phyloP scores from a whole-genome alignment of 1,284 basidiomycete genomes.

The Moniliophthora roreri region DNA sequence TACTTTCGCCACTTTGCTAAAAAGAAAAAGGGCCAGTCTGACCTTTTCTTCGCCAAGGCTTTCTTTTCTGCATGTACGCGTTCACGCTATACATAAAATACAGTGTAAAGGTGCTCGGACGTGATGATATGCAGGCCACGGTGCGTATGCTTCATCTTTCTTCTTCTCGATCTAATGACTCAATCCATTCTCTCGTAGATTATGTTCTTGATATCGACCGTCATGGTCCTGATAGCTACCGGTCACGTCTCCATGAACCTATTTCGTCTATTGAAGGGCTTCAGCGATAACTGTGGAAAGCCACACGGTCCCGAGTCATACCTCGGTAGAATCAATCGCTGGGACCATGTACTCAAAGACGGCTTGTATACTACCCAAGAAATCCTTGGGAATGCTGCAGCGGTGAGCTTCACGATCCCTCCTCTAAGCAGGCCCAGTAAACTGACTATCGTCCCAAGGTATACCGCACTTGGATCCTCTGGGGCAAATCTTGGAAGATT shows the following conservation, averaged over 20 bases:
- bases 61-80: too few species aligned
- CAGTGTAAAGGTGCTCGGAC: too few species aligned
- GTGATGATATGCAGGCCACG: too few species aligned
- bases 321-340: conserved; percentile 12
- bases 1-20: too few species aligned
- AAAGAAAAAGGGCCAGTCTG: too few species aligned
- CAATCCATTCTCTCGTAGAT: neutral
- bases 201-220: conserved; percentile 17
- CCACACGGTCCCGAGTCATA: conserved; percentile 15
- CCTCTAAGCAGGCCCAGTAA: neutral
- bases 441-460: conserved; percentile 11
- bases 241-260: conserved; percentile 17
- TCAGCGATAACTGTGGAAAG: conserved; percentile 11
- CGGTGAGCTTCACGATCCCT: conserved; percentile 8
- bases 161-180: too few species aligned
- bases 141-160: too few species aligned
- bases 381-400: conserved; percentile 17
- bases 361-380: conserved; percentile 18
- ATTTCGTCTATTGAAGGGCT: conserved; percentile 16
- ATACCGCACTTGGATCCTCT: conserved; percentile 20
- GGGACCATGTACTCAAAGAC: conserved; percentile 19
- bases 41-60: too few species aligned
- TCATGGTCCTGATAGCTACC: conserved; percentile 20
- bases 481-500: conserved; percentile 11
- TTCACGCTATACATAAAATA: too few species aligned